A percentile compares a stretch with the other conserved stretches of the same genome.
phyloP scores from a whole-genome alignment of 345 rosid genomes.

The Gossypium anomalum region DNA sequence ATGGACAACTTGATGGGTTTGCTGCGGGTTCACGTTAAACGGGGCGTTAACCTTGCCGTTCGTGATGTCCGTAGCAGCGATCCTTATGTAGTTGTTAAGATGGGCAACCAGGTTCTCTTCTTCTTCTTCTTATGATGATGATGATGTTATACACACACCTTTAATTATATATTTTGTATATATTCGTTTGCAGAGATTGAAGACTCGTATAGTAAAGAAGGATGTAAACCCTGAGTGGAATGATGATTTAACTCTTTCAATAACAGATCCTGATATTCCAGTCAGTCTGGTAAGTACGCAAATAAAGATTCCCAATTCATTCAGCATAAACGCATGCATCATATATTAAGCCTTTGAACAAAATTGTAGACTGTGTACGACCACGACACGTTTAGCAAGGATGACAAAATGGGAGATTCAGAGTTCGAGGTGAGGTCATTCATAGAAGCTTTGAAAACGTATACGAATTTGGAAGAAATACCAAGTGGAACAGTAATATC shows the following conservation, averaged over 20 bases:
- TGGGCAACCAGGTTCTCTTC: slow-evolving; percentile 68
- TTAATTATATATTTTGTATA: not conserved
- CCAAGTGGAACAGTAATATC: slow-evolving; percentile 63
- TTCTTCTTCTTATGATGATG: not conserved
- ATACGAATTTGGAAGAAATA: slow-evolving; percentile 28
- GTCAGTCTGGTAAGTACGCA: slow-evolving; percentile 49
- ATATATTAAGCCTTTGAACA: not conserved
- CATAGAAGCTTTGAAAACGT: slow-evolving; percentile 59
- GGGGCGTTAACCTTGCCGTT: slow-evolving; percentile 87
- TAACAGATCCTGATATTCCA: slow-evolving; percentile 55
- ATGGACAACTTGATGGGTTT: slow-evolving; percentile 77
- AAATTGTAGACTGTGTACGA: slow-evolving; percentile 66
- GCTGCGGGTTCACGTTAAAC: slow-evolving; percentile 64
- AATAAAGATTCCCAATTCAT: no score
- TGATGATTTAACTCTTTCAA: slow-evolving; percentile 82
- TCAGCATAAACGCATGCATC: no score
- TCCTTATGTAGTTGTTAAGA: slow-evolving; percentile 77
- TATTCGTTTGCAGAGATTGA: slow-evolving; percentile 52
- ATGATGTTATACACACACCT: not conserved
- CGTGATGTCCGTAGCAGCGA: slow-evolving; percentile 90
- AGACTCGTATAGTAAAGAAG: slow-evolving; percentile 74
- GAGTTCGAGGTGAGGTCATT: slow-evolving; percentile 62
- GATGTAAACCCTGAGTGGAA: slow-evolving; percentile 91
- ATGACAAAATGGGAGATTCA: slow-evolving; percentile 93
- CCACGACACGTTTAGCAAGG: slow-evolving; percentile 74